Base-by-base conservation (phyloP, 768 basidiomycete species). In the Lactarius evosmus region DNA sequence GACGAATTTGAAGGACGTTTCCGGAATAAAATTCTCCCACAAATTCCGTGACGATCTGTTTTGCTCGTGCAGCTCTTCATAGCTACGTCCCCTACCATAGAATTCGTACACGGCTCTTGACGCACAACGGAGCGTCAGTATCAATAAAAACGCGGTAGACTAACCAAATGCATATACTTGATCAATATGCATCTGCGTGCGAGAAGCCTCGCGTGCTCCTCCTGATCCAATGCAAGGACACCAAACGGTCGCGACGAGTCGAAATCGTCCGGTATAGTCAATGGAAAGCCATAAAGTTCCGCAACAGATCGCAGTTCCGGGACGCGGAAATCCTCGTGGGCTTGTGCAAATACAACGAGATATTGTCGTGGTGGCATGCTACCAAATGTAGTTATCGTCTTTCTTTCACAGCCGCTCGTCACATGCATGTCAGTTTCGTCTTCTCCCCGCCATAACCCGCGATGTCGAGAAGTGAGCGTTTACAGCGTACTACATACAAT, bases 241-340 rank as follows among this genome's bases (percentile, higher is more conserved):
- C 93, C 87, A 74, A 88, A 93, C 2, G 93, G 92, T 56, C 86
- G 79, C 46, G 74, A 78, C 7, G 80, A 74, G 74, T 88, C 84
- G 62, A 75, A 73, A 66, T 81, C 80, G 56, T 82, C 77, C 17
- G 75, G 70, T 7, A 73, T 66, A 38, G 76, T 69, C 46, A 91
- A 75, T 0, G 78, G 69, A 72, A 97, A 90, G 9, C 80, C 83
- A 76, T 88, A 73, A 0, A 93, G 80, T 69, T 94, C 85, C 2
- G 91, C 83, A 41, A 95, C 74, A 4, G 93, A 95, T 33, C 76
- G 74, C 0, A 97, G 82, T 72, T 95, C 93, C 36, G 94, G 93
- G 14, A 95, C 73, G 29, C 95, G 80, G 72, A 96, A 96, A 38
- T 91, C 87, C 38, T 82, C 78, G 72, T 96, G 92, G 6, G 80